Percentiles rank a stretch among this genome's conserved stretches.
Evolutionary conservation across 78 protist species (phyloP).

Genomic region (Protostelium mycophagum): DNA sequence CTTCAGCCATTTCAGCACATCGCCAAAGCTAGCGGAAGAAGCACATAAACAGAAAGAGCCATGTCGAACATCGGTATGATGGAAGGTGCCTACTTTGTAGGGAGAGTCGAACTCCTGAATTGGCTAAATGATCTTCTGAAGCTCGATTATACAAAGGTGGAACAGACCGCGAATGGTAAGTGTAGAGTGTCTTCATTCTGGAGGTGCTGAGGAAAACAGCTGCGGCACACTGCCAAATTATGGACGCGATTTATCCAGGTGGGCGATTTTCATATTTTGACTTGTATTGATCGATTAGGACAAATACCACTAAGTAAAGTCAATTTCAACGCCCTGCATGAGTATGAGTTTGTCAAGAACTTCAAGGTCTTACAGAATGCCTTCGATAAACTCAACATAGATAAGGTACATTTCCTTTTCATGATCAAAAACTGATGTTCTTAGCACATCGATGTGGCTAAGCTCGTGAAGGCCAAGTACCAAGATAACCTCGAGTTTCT

Average conservation of each 20-base stretch:
- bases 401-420: slow-evolving; percentile 38
- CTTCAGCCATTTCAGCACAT: too few species aligned
- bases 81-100: slow-evolving; percentile 30
- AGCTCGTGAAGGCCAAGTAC: slow-evolving; percentile 73
- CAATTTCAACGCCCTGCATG: slow-evolving; percentile 76
- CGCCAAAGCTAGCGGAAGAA: too few species aligned
- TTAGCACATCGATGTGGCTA: slow-evolving; percentile 66
- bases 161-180: slow-evolving; percentile 56
- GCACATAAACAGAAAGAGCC: too few species aligned
- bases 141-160: slow-evolving; percentile 71
- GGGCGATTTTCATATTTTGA: not conserved
- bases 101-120: slow-evolving; percentile 65
- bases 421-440: not conserved
- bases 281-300: slow-evolving; percentile 27
- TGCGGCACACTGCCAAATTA: slow-evolving; percentile 77
- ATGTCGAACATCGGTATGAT: slow-evolving; percentile 7
- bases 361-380: slow-evolving; percentile 77
- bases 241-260: slow-evolving; percentile 63
- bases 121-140: slow-evolving; percentile 77
- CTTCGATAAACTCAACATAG: slow-evolving; percentile 52
- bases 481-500: slow-evolving; percentile 91
- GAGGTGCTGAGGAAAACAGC: not conserved
- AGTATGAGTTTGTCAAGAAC: slow-evolving; percentile 81
- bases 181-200: not conserved
- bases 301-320: slow-evolving; percentile 44